These are phyloP conservation scores for Colletotrichum gigasporum DNA, from an alignment of 2,329 filamentous ascomycete species.

Conservation along the genomic window DNA sequence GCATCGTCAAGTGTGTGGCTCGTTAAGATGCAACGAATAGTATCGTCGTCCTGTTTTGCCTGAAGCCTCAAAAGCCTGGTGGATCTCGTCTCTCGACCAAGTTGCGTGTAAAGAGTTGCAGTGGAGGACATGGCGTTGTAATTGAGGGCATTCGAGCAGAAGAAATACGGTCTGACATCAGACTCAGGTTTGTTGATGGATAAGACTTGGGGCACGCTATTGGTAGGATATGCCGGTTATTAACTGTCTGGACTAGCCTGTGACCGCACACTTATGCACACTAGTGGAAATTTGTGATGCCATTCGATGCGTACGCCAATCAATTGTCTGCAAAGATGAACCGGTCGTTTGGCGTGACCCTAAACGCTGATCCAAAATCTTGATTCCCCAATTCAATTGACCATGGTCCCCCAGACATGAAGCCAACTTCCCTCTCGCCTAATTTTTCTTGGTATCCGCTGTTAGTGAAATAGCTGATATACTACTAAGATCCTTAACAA, in stretches of 20 bases:
- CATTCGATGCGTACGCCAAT: not conserved
- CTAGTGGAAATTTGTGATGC: not conserved
- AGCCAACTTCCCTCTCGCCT: too few relatives aligned
- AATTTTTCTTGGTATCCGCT: too few relatives aligned
- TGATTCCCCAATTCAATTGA: too few relatives aligned
- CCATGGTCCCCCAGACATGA: too few relatives aligned
- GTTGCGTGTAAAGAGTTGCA: not conserved
- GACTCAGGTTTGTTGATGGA: too few relatives aligned
- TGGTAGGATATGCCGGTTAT: too few relatives aligned
- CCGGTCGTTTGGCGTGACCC: too few relatives aligned
- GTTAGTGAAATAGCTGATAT: too few relatives aligned
- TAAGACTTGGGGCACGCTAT: too few relatives aligned
- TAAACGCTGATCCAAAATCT: too few relatives aligned
- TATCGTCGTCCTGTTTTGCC: not conserved
- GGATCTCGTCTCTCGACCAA: not conserved
- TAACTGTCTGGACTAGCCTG: not conserved
- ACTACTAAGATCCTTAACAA: too few relatives aligned
- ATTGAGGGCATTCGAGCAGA: not conserved
- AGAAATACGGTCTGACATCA: too few relatives aligned
- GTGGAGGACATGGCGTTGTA: not conserved
- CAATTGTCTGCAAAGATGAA: not conserved
- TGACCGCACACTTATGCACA: not conserved
- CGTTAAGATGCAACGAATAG: not conserved
- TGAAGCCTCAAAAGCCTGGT: constrained; percentile 1
- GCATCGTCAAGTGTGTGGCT: not conserved